Evolutionary conservation across 2,329 filamentous ascomycete species (phyloP).

Genomic region (Clarireedia paspali): DNA sequence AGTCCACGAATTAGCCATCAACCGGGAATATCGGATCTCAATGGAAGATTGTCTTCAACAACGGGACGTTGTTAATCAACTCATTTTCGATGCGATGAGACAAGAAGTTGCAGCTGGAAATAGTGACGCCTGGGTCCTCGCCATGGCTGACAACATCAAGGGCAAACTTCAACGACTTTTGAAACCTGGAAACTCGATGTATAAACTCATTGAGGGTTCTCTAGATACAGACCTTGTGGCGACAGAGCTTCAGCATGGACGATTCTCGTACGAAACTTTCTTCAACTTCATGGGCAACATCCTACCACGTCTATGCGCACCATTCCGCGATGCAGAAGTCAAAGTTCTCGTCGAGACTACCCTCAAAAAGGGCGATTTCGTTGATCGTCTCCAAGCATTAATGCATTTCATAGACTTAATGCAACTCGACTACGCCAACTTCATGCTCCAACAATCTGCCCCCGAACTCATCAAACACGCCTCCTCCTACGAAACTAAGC

Average conservation of each 20-base stretch:
- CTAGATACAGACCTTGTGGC: conserved; percentile 65
- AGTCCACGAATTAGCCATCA: conserved; percentile 73
- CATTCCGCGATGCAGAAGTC: conserved; percentile 70
- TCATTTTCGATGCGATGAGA: conserved; percentile 52
- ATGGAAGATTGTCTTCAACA: conserved; percentile 48
- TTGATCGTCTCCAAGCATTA: conserved; percentile 68
- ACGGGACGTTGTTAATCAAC: conserved; percentile 51
- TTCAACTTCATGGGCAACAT: conserved; percentile 69
- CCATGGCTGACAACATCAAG: conserved; percentile 63
- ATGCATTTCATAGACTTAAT: conserved; percentile 70
- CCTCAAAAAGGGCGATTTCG: conserved; percentile 53
- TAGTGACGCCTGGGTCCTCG: conserved; percentile 59
- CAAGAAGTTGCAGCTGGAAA: conserved; percentile 54
- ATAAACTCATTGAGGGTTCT: conserved; percentile 66
- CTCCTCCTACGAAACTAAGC: conserved; percentile 64
- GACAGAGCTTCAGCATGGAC: conserved; percentile 60
- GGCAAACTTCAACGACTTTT: conserved; percentile 66
- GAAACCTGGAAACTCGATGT: conserved; percentile 63
- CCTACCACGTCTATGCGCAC: conserved; percentile 72
- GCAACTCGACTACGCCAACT: conserved; percentile 77
- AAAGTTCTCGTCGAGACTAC: conserved; percentile 59
- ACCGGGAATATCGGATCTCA: conserved; percentile 69
- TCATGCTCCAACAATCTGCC: conserved; percentile 63
- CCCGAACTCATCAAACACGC: conserved; percentile 66
- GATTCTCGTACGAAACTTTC: conserved; percentile 75